phyloP scores from a whole-genome alignment of 768 basidiomycete genomes.

The Coprinopsis sp. region DNA sequence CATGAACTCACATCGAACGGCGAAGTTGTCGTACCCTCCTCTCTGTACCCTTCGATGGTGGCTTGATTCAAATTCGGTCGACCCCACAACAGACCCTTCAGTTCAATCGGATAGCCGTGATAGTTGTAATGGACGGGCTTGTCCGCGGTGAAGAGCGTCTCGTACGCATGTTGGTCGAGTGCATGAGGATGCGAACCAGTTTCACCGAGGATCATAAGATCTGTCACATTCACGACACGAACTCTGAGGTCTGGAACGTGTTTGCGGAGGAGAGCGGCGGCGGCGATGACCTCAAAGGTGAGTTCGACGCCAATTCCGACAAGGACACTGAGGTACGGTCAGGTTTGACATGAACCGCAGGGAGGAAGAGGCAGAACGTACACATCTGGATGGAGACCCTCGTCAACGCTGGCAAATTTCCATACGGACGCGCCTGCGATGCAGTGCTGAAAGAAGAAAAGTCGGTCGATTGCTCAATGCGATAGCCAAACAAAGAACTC shows the following conservation, averaged over 20 bases:
- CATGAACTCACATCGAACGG: constrained; percentile 60
- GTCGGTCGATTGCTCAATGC: constrained; percentile 5
- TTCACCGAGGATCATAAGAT: constrained; percentile 76
- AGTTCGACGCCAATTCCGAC: constrained; percentile 87
- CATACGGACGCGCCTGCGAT: constrained; percentile 84
- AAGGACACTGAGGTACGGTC: constrained; percentile 47
- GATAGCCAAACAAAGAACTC: constrained; percentile 10
- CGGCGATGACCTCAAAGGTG: constrained; percentile 86
- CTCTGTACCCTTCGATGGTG: constrained; percentile 58
- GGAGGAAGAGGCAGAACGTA: constrained; percentile 24
- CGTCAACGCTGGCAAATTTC: constrained; percentile 75
- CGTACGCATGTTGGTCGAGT: constrained; percentile 55
- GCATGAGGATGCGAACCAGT: constrained; percentile 75
- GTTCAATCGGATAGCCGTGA: constrained; percentile 75
- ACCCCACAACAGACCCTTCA: constrained; percentile 62
- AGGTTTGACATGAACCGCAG: background rate
- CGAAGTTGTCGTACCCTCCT: constrained; percentile 78
- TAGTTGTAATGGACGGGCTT: constrained; percentile 75
- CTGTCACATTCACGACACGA: constrained; percentile 85
- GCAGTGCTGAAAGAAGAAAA: constrained; percentile 53
- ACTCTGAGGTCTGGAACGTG: constrained; percentile 69
- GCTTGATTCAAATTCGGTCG: constrained; percentile 45
- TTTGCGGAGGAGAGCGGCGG: constrained; percentile 73
- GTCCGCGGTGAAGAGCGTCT: constrained; percentile 67
- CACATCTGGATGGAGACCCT: constrained; percentile 70